phyloP scores from a whole-genome alignment of 768 basidiomycete species.

The Termitomyces heimii region DNA sequence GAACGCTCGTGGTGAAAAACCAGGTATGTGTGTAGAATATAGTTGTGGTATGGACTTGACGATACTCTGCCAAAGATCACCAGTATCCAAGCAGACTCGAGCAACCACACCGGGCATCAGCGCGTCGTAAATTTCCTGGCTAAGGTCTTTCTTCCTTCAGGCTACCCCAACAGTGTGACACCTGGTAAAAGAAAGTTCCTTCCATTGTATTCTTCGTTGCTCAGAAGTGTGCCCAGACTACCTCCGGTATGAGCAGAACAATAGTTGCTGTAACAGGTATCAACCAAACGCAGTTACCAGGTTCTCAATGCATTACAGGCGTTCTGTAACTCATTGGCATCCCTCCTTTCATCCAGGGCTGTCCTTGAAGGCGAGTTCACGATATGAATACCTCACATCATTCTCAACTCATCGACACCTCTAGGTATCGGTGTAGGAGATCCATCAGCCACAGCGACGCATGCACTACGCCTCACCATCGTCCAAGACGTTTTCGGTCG shows the following conservation, averaged over 20 bases:
- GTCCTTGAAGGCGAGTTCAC: constrained; percentile 46
- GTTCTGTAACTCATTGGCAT: constrained; percentile 62
- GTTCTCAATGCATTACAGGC: constrained; percentile 62
- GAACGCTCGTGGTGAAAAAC: constrained; percentile 4
- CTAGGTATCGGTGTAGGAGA: constrained; percentile 68
- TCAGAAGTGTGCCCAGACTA: constrained; percentile 26
- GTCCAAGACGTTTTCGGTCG: constrained; percentile 61
- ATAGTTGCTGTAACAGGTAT: not conserved
- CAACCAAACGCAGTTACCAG: constrained; percentile 46
- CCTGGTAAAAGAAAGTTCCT: constrained; percentile 33
- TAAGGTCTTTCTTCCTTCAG: constrained; percentile 55
- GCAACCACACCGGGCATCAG: not conserved
- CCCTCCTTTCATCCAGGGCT: constrained; percentile 59
- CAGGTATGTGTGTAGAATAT: constrained; percentile 6
- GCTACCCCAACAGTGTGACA: constrained; percentile 57
- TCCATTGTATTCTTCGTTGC: not conserved
- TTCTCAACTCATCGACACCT: not conserved
- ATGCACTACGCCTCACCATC: constrained; percentile 60
- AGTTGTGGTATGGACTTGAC: not conserved
- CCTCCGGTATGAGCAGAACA: constrained; percentile 32
- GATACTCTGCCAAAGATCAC: constrained; percentile 1
- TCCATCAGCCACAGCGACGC: constrained; percentile 56
- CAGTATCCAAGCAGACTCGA: not conserved
- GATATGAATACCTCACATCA: not conserved
- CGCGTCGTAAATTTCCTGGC: constrained; percentile 24